phyloP scores from a whole-genome alignment of 768 basidiomycete genomes.

The Gyrodon lividus region DNA sequence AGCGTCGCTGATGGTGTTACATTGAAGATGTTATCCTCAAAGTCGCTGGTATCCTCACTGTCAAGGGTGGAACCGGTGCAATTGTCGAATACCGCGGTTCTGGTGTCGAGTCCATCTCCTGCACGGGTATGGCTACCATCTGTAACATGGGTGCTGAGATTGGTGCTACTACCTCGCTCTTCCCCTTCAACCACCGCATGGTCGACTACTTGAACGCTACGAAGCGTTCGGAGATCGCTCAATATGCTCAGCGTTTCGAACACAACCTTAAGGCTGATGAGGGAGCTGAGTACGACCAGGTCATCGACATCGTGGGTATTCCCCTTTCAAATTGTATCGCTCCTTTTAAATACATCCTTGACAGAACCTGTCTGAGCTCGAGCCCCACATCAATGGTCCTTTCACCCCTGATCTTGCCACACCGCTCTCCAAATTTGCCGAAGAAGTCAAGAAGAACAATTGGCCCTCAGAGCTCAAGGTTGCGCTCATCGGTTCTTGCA shows the following conservation, averaged over 20 bases:
- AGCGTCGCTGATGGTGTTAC: slow-evolving; percentile 10
- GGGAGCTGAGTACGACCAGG: slow-evolving; percentile 88
- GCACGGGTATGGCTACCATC: slow-evolving; percentile 99
- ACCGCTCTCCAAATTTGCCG: slow-evolving; percentile 93
- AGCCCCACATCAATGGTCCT: slow-evolving; percentile 99
- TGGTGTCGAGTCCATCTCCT: slow-evolving; percentile 94
- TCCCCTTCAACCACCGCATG: slow-evolving; percentile 99
- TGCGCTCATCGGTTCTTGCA: slow-evolving; percentile 98
- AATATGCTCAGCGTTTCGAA: slow-evolving; percentile 84
- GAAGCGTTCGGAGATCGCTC: slow-evolving; percentile 81
- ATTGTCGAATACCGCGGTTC: slow-evolving; percentile 97
- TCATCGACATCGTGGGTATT: slow-evolving; percentile 80
- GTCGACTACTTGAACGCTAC: slow-evolving; percentile 92
- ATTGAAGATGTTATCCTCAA: slow-evolving; percentile 91
- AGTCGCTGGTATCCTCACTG: slow-evolving; percentile 97
- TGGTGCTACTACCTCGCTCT: slow-evolving; percentile 96
- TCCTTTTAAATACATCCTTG: background rate
- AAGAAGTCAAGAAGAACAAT: slow-evolving; percentile 87
- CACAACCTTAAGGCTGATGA: slow-evolving; percentile 90
- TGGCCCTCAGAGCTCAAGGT: slow-evolving; percentile 99
- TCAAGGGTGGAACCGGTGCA: slow-evolving; percentile 99
- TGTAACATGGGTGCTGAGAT: slow-evolving; percentile 99
- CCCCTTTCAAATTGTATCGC: background rate
- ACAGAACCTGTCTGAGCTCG: slow-evolving; percentile 92
- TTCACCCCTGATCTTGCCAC: slow-evolving; percentile 99